Conservation (phyloP, 768 basidiomycete species). For the Strobilomyces echinocephalus region DNA sequence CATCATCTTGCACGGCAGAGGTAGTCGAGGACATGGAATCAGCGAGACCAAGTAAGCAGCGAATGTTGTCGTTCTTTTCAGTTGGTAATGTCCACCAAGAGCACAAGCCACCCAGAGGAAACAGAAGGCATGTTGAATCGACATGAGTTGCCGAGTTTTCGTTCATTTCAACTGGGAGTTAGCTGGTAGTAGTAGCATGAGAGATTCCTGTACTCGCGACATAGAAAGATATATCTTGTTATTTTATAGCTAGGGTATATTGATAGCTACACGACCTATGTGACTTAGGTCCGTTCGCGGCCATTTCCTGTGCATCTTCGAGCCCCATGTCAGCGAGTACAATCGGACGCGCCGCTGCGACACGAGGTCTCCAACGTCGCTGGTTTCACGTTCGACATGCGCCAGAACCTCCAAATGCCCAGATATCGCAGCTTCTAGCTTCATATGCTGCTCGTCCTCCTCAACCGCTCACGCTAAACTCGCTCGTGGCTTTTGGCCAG, state of each 20-base stretch:
- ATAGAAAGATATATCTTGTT: constrained; percentile 27
- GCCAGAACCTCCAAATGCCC: constrained; percentile 46
- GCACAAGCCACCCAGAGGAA: constrained; percentile 23
- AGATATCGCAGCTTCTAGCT: constrained; percentile 56
- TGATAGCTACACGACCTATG: background rate
- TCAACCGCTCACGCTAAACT: constrained; percentile 66
- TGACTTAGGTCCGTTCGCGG: background rate
- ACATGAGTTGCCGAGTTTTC: constrained; percentile 4
- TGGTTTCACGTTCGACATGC: constrained; percentile 34
- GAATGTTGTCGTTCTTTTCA: background rate
- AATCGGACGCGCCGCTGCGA: background rate
- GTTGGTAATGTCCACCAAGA: constrained; percentile 11
- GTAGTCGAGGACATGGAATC: constrained; percentile 23
- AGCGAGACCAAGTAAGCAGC: constrained; percentile 27
- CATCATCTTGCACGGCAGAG: constrained; percentile 30
- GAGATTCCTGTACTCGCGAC: constrained; percentile 18
- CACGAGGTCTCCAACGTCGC: constrained; percentile 11
- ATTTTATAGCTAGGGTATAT: constrained; percentile 9
- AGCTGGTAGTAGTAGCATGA: constrained; percentile 4
- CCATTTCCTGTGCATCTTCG: background rate
- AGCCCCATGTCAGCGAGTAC: constrained; percentile 3
- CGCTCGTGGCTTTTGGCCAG: constrained; percentile 69
- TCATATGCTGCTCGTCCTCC: constrained; percentile 59
- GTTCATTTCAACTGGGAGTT: constrained; percentile 1
- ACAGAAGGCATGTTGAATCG: constrained; percentile 19